phyloP scores from a whole-genome alignment of 352 stramenopile species.

The Aphanomyces astaci region DNA sequence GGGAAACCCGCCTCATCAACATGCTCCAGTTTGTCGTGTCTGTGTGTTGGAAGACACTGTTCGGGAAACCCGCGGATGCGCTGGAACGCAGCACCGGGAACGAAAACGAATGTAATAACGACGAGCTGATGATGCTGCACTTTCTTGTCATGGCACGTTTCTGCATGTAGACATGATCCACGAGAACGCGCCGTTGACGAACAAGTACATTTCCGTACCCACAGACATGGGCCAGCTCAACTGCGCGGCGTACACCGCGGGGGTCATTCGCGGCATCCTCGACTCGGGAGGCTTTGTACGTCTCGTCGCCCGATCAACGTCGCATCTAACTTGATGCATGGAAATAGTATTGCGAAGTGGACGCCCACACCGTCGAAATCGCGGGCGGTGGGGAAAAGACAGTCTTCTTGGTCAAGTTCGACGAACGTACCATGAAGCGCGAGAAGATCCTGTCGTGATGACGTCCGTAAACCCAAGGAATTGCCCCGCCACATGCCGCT shows the following conservation, averaged over 20 bases:
- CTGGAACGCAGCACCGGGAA: conserved; percentile 96
- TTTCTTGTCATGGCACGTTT: background rate
- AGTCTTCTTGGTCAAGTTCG: conserved; percentile 83
- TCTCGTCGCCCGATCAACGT: background rate
- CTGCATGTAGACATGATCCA: conserved; percentile 87
- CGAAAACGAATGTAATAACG: conserved; percentile 95
- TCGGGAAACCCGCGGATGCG: conserved; percentile 94
- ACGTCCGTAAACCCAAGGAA: background rate
- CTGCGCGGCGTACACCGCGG: conserved; percentile 94
- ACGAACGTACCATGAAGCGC: conserved; percentile 70
- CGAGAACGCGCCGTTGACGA: conserved; percentile 89
- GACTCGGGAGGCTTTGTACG: conserved; percentile 72
- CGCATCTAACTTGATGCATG: conserved; percentile 4
- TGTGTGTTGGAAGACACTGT: conserved; percentile 93
- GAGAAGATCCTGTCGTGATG: conserved; percentile 55
- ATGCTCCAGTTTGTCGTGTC: conserved; percentile 92
- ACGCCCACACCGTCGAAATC: conserved; percentile 64
- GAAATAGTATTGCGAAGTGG: conserved; percentile 41
- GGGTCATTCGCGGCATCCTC: conserved; percentile 88
- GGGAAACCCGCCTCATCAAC: conserved; percentile 76
- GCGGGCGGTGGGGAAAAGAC: conserved; percentile 64
- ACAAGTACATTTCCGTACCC: conserved; percentile 95
- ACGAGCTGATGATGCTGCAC: no score
- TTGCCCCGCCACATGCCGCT: background rate
- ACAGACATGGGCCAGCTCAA: conserved; percentile 93